phyloP scores from a whole-genome alignment of 768 basidiomycete genomes.

The Leccinum subtestaceum region DNA sequence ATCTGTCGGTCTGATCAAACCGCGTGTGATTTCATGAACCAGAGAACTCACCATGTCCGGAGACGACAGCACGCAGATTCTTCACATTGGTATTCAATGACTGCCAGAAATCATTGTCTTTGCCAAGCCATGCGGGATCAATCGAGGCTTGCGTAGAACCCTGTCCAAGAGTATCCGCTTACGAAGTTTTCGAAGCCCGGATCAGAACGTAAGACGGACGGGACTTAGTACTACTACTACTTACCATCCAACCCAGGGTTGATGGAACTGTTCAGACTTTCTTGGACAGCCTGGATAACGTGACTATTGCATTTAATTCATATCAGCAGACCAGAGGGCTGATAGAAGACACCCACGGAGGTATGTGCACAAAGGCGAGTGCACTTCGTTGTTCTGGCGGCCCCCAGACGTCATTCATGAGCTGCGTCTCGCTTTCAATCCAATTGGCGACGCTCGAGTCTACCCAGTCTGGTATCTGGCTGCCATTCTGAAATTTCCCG shows the following conservation, averaged over 20 bases:
- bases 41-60: conserved; percentile 59
- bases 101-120: conserved; percentile 62
- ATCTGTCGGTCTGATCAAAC: conserved; percentile 37
- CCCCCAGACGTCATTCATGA: conserved; percentile 62
- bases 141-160: conserved; percentile 63
- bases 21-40: background rate
- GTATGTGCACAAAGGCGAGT: conserved; percentile 74
- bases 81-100: conserved; percentile 55
- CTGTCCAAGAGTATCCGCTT: conserved; percentile 50
- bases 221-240: background rate
- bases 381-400: conserved; percentile 49
- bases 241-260: conserved; percentile 44
- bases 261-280: conserved; percentile 36
- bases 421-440: conserved; percentile 51
- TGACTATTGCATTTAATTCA: conserved; percentile 1
- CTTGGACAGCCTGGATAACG: conserved; percentile 34
- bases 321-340: background rate
- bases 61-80: conserved; percentile 65
- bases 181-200: no score
- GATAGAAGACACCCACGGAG: conserved; percentile 48
- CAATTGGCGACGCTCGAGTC: conserved; percentile 59
- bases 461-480: conserved; percentile 62
- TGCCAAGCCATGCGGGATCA: conserved; percentile 35
- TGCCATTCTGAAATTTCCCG: conserved; percentile 47
- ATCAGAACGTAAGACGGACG: background rate